These are phyloP conservation scores for Aspergillus fumigatiaffinis DNA, from an alignment of 2,329 filamentous ascomycete species.

Conservation along the genomic window DNA sequence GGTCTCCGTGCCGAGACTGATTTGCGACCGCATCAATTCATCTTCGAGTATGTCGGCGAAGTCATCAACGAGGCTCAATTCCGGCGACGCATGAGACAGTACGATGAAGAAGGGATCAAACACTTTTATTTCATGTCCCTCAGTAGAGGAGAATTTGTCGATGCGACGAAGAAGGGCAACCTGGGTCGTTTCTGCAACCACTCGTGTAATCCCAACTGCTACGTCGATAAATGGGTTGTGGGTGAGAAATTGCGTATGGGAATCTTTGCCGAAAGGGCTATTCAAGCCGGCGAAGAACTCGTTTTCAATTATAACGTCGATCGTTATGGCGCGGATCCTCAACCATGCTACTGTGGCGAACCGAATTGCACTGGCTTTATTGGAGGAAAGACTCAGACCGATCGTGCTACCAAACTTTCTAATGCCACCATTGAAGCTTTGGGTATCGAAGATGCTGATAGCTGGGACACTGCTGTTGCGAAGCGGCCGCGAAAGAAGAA, in stretches of 20 bases:
- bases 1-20: constrained; percentile 78
- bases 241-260: constrained; percentile 97
- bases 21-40: constrained; percentile 80
- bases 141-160: constrained; percentile 92
- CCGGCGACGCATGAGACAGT: constrained; percentile 83
- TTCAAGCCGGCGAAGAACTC: constrained; percentile 86
- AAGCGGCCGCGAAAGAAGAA: constrained; percentile 94
- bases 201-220: constrained; percentile 97
- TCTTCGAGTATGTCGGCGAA: constrained; percentile 97
- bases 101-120: constrained; percentile 94
- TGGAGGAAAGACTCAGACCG: constrained; percentile 95
- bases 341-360: constrained; percentile 95
- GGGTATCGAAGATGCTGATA: constrained; percentile 87
- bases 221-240: constrained; percentile 99
- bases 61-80: constrained; percentile 93
- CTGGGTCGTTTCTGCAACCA: constrained; percentile 97
- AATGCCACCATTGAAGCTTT: constrained; percentile 88
- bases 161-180: constrained; percentile 95
- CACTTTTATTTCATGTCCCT: constrained; percentile 99
- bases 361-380: constrained; percentile 94
- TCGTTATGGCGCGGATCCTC: constrained; percentile 91
- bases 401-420: constrained; percentile 87
- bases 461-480: constrained; percentile 84
- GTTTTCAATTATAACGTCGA: constrained; percentile 99
- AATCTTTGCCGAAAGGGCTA: constrained; percentile 84